Evolutionary conservation across 352 stramenopile species (phyloP), one percentile per base, ranked within the genome.

Genomic region (Phytophthora hybrid): DNA sequence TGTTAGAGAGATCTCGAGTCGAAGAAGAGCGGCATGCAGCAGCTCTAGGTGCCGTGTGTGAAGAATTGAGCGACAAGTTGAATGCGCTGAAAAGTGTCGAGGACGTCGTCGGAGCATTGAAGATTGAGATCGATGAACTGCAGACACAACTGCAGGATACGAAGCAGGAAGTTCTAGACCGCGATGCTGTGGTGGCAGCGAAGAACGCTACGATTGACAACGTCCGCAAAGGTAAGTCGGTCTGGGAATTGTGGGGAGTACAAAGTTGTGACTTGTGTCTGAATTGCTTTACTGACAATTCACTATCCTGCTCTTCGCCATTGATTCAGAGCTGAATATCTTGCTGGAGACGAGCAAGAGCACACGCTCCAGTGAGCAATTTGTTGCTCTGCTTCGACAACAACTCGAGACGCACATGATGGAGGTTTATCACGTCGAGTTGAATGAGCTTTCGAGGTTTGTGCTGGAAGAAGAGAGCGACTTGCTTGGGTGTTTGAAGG

Each of bases 181-280:
- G 62, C 21, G 58, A 81, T 21, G 71, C 85, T 41, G 60, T 80
- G 3, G 53, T 87, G 4, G 66, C 58, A 0, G 74, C 67, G 1
- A 83, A 79, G 47, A 84, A 78, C 13, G 75, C 81, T 14, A 88
- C 81, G 32, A 80, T 90, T 19, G 80, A 87, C 19, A 90, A 75
- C 46, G 60, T 90, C 19, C 81, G 81, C n/a, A 90, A 89, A 80
- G 73, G 78, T 82, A 69, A 26, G 16, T 16, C 59, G 37, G 14
- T 34, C 23, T 52, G 44, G 9, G 34, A 7, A 31, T 31, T 31
- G 34, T 44, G 34, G 9, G 34, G 34, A 5, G 13, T 14, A 14
- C 5, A 1, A 14, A 41, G 8, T 41, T 13, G 34, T 41, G 8
- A 6, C 34, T 41, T 10, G 34, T 41, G 11, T 3, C 34, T 26